Base-by-base conservation (phyloP, 2,329 filamentous ascomycete genomes). In the Escovopsis sp. region DNA sequence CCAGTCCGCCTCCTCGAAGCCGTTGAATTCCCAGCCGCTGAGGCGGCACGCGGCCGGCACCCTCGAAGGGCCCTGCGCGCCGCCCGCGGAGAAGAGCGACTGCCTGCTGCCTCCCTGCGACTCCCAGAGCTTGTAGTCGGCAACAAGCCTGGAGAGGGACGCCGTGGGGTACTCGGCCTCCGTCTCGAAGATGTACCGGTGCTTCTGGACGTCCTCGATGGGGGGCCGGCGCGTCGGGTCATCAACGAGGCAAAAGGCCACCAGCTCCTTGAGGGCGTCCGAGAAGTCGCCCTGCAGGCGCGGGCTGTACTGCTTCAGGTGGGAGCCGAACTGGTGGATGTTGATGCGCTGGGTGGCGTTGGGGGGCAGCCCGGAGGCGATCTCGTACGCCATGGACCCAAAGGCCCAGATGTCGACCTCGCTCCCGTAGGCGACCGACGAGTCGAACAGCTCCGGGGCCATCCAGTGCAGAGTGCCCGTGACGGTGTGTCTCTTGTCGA, bases 381-480 rank as follows among this genome's bases (percentile, higher is more conserved):
- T 77, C 56, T 83, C 79, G 51, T 70, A 80, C 7, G 79, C 65
- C 48, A 80, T 80, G 45, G 76, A 77, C 3, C 78, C 79, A 51
- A 77, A 81, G 2, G 78, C 76, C 79, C 79, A 83, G 41, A 80
- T 78, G 52, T 83, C 79, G 40, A 73, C 67, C 51, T 72, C 71
- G 36, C 68, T 71, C 39, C 71, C 72, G 49, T 73, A 73, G 15
- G 69, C 65, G 8, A 64, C 60, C 32, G 68, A 66, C 34, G 68
- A 64, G 35, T 69, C 65, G 50, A 73, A 68, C 23, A 82, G 63
- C 51, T 82, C 78, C 0, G 74, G 75, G 3, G 78, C 75, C 77
- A 82, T 81, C 74, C 77, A 82, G 54, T 80, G 72, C 4, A 76
- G 71, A 2, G 78, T 82, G 30, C 78, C 78, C 38, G 82, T 73